These are phyloP conservation scores for Myochromella boudieri DNA, from an alignment of 768 basidiomycete species.

Conservation along the genomic window DNA sequence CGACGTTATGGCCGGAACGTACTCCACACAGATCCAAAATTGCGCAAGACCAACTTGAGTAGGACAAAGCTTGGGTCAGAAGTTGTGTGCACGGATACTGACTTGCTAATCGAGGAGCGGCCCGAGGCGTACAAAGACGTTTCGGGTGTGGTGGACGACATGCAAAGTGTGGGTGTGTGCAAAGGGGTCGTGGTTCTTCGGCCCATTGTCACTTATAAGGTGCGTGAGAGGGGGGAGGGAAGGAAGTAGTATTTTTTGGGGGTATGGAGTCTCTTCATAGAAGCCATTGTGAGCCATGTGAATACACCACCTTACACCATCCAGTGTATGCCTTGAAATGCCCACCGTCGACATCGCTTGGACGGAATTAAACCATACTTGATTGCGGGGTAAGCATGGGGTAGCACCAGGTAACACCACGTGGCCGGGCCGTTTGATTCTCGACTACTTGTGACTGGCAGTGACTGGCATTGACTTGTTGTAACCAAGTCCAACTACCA, in stretches of 20 bases:
- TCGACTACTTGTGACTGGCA: too few species aligned
- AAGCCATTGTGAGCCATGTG: slow-evolving; percentile 3
- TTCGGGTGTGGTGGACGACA: slow-evolving; percentile 33
- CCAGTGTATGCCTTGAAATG: neutral
- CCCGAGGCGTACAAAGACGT: slow-evolving; percentile 40
- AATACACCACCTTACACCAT: too few species aligned
- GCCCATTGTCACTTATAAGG: slow-evolving; percentile 38
- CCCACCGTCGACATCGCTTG: neutral
- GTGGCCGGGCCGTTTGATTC: slow-evolving; percentile 8
- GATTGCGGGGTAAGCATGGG: slow-evolving; percentile 9
- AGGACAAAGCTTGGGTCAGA: slow-evolving; percentile 35
- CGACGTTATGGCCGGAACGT: slow-evolving; percentile 31
- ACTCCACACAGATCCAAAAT: slow-evolving; percentile 28
- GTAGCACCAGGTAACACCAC: neutral
- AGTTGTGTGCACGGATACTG: slow-evolving; percentile 33
- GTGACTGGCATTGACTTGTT: neutral
- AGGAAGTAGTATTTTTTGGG: slow-evolving; percentile 8
- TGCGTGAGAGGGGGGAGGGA: slow-evolving; percentile 20
- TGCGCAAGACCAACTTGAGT: slow-evolving; percentile 26
- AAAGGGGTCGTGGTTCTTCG: slow-evolving; percentile 28
- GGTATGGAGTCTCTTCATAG: slow-evolving; percentile 18
- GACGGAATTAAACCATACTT: neutral
- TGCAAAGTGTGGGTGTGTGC: slow-evolving; percentile 29
- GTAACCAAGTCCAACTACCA: neutral
- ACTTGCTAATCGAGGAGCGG: slow-evolving; percentile 36